Evolutionary conservation across 768 basidiomycete species (phyloP).

Genomic region (Pseudohyphozyma bogoriensis): DNA sequence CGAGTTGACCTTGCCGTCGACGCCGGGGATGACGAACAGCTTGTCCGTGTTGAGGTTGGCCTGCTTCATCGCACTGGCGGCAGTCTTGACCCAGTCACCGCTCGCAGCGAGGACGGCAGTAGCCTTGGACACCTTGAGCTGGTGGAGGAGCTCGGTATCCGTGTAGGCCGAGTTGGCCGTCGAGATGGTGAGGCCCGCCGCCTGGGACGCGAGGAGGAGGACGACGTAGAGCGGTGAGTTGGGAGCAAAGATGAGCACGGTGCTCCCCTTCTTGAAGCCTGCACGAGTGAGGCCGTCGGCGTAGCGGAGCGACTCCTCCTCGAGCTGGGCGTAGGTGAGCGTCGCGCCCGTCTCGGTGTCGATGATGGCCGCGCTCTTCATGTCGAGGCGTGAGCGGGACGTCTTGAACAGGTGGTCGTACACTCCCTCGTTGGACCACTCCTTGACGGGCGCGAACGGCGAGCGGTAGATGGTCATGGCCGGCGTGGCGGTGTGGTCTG

Average conservation of each 20-base stretch:
- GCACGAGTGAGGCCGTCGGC: constrained; percentile 5
- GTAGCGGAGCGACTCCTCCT: background rate
- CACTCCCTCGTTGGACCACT: background rate
- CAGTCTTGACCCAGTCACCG: constrained; percentile 44
- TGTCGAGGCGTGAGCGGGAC: background rate
- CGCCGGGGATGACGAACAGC: constrained; percentile 44
- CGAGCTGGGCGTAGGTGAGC: constrained; percentile 6
- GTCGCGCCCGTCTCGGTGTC: constrained; percentile 6
- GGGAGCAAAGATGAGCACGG: constrained; percentile 19
- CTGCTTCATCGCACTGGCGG: constrained; percentile 3
- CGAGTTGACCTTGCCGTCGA: constrained; percentile 49
- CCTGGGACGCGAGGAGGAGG: constrained; percentile 35
- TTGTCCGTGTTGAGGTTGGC: constrained; percentile 41
- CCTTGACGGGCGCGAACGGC: background rate
- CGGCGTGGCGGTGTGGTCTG: background rate
- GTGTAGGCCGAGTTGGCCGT: constrained; percentile 67
- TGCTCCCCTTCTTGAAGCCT: constrained; percentile 2
- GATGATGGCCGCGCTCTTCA: constrained; percentile 8
- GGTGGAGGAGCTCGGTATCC: constrained; percentile 56
- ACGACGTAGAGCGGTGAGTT: constrained; percentile 22
- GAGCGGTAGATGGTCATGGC: background rate
- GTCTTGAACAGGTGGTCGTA: constrained; percentile 1
- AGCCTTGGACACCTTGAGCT: constrained; percentile 57
- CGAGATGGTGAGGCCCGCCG: constrained; percentile 59
- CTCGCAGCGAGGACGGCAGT: constrained; percentile 47